A percentile compares a stretch with the other conserved stretches of the same genome.
These are phyloP conservation scores for Stramenopiles sp. DNA, from an alignment of 352 stramenopile species.

Conservation along the genomic window DNA sequence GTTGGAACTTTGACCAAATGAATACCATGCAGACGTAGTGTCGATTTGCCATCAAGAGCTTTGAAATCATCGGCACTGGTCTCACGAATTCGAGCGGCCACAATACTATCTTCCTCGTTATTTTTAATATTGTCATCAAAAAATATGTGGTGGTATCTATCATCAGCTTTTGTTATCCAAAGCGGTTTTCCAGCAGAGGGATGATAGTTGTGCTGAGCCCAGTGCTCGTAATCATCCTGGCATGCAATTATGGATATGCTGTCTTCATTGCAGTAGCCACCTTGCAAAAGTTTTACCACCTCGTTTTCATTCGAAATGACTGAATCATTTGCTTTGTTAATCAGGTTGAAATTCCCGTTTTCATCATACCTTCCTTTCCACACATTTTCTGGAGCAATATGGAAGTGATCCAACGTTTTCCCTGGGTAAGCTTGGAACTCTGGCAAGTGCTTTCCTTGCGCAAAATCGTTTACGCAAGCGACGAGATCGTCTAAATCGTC, in stretches of 20 bases:
- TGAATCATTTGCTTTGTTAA: too few relatives aligned
- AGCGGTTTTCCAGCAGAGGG: constrained; percentile 39
- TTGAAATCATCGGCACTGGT: constrained; percentile 19
- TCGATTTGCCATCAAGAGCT: constrained; percentile 25
- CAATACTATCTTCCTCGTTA: constrained; percentile 32
- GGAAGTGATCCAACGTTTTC: too few relatives aligned
- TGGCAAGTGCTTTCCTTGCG: constrained; percentile 32
- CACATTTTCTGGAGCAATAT: too few relatives aligned
- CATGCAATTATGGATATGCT: constrained; percentile 32
- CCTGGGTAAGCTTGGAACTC: too few relatives aligned
- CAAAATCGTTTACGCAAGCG: constrained; percentile 29
- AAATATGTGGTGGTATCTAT: constrained; percentile 33
- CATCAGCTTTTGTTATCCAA: constrained; percentile 29
- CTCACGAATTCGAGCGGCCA: constrained; percentile 26
- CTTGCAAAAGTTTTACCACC: too few relatives aligned
- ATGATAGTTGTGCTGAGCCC: constrained; percentile 27
- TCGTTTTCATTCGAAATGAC: too few relatives aligned
- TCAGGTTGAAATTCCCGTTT: too few relatives aligned
- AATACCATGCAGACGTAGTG: constrained; percentile 30
- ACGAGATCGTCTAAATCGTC: constrained; percentile 33
- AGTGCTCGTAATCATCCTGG: constrained; percentile 38
- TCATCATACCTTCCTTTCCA: too few relatives aligned
- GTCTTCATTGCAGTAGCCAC: constrained; percentile 29
- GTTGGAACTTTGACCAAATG: constrained; percentile 40
- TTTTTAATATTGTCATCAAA: constrained; percentile 51